Evolutionary conservation across 2,329 filamentous ascomycete species (phyloP), one percentile per base, ranked within the genome.

Genomic region (Fusarium bulbicola): DNA sequence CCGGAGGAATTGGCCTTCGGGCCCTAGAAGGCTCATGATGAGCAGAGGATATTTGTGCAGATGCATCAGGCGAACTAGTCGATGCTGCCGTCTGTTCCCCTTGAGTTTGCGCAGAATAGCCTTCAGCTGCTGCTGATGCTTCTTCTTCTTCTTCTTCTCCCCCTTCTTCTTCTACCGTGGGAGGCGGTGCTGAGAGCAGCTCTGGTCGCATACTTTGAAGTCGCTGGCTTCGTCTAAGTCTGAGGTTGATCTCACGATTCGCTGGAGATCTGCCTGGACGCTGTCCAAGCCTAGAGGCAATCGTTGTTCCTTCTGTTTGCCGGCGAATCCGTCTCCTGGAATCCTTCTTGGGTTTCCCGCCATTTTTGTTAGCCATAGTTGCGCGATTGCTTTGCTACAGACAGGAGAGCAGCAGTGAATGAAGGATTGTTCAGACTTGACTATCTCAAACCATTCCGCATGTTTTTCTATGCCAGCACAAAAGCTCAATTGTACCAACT

Each of bases 191-290:
- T 36, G 32, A 52, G 15, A 56, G 42, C 16, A 16, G 18, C n/a
- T 43, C 47, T 12, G 53, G 21, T 34, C 61, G 45, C 30, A 45
- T 49, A 11, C n/a, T 56, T 36, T 47, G 67, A 30, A 63, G 34
- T 28, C 59, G 62, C 26, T 67, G 53, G 12, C 60, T 64, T 62
- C 63, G 43, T 37, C 58, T 61, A 9, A 64, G 30, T 24, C 65
- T 62, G 18, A 74, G 47, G 49, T 77, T 77, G 39, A 72, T 74
- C 39, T 64, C 75, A 42, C 46, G 54, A 50, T 77, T 77, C 30
- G 66, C 67, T 15, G 50, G 21, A 26, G 65, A 61, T 64, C 74
- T 68, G 14, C 74, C 74, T 20, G 75, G 75, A 18, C 75, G 72
- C 74, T 67, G 77, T 57, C 45, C 28, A 8, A 10, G 20, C 12